These are phyloP conservation scores for Diaporthe citriasiana DNA, from an alignment of 2,329 filamentous ascomycete species.

Conservation along the genomic window DNA sequence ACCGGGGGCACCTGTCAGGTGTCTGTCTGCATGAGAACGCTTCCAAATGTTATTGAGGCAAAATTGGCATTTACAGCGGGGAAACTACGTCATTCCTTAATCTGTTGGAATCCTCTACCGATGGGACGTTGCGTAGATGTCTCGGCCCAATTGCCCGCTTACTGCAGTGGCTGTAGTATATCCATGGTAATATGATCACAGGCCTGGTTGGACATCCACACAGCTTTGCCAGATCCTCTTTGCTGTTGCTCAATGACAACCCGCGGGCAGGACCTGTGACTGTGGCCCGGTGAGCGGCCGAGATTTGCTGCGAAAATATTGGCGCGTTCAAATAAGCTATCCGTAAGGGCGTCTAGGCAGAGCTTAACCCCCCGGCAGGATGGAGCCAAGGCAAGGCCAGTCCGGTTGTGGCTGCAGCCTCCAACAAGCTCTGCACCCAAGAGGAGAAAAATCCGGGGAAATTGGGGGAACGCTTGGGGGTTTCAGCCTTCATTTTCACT, in stretches of 20 bases:
- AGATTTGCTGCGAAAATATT: conserved; percentile 30
- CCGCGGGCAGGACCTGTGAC: not conserved
- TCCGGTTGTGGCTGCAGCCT: conserved; percentile 18
- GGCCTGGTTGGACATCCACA: not conserved
- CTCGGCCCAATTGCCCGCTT: not conserved
- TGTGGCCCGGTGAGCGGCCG: conserved; percentile 14
- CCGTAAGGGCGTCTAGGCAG: conserved; percentile 8
- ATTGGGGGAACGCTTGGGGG: conserved; percentile 6
- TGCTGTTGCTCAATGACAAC: not conserved
- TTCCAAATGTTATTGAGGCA: not conserved
- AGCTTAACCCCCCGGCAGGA: conserved; percentile 6
- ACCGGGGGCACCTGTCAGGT: not conserved
- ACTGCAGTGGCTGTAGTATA: not conserved
- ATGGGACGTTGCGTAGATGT: not conserved
- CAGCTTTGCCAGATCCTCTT: not conserved
- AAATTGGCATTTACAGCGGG: conserved; percentile 3
- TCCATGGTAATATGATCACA: not conserved
- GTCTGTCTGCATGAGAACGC: not conserved
- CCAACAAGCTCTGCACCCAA: conserved; percentile 13
- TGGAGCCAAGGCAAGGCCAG: conserved; percentile 7
- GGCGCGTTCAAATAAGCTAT: conserved; percentile 27
- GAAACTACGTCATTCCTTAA: not conserved
- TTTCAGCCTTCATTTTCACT: not conserved
- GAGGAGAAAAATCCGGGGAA: conserved; percentile 25
- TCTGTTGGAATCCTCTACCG: not conserved